Percentiles rank a stretch among this genome's conserved stretches.
phyloP scores from a whole-genome alignment of 2,329 filamentous ascomycete genomes.

The Apiospora koreana region DNA sequence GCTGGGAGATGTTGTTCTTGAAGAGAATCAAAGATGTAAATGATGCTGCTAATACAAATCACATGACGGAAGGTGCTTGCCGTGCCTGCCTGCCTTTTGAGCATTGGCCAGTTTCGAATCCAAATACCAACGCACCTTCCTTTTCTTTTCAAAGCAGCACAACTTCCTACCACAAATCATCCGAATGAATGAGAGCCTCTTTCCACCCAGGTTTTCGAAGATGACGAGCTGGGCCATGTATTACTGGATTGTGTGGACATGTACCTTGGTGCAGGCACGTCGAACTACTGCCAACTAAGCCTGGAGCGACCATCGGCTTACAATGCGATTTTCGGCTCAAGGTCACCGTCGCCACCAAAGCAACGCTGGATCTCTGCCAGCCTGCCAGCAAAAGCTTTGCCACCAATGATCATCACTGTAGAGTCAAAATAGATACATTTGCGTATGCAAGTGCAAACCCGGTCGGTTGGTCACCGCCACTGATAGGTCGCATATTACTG shows the following conservation, averaged over 20 bases:
- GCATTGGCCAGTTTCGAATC: background rate
- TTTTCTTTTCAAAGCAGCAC: background rate
- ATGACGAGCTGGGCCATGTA: background rate
- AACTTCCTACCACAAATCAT: background rate
- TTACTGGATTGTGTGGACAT: background rate
- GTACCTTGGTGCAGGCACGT: background rate
- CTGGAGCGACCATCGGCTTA: background rate
- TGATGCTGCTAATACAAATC: background rate
- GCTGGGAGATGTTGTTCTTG: background rate
- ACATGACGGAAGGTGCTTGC: constrained; percentile 1
- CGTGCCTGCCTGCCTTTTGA: background rate
- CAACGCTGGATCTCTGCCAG: background rate
- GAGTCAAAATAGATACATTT: background rate
- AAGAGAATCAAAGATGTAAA: background rate
- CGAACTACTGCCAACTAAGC: background rate
- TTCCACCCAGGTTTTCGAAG: background rate
- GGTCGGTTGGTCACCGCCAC: too few relatives aligned
- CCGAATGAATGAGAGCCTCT: too few relatives aligned
- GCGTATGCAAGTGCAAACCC: background rate
- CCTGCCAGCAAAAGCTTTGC: background rate
- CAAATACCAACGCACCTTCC: background rate
- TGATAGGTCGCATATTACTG: background rate
- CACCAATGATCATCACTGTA: background rate
- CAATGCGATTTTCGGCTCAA: background rate
- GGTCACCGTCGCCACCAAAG: background rate